These are phyloP conservation scores for Sporisorium sorghi DNA, from an alignment of 1,284 basidiomycete genomes.

Conservation along the genomic window DNA sequence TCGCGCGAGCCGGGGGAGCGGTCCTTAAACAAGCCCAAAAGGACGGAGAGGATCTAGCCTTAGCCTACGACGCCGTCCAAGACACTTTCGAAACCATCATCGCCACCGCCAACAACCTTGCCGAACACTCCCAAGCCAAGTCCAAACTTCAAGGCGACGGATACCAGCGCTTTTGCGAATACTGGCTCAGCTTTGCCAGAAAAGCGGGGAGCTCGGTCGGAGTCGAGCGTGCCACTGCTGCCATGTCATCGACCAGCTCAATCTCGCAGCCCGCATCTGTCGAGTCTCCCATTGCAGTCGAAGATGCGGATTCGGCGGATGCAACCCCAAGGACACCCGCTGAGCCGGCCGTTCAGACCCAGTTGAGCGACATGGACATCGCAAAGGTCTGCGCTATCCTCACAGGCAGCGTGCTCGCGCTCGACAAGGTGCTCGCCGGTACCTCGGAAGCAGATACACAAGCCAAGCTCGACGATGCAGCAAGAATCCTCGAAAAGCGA, in stretches of 20 bases:
- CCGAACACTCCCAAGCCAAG: constrained; percentile 13
- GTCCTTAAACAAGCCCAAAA: constrained; percentile 31
- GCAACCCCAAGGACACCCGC: not conserved
- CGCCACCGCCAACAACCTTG: constrained; percentile 24
- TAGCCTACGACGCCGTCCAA: constrained; percentile 33
- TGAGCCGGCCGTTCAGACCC: not conserved
- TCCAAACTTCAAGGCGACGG: constrained; percentile 31
- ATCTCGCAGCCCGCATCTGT: not conserved
- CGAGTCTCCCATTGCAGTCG: not conserved
- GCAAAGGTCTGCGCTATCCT: constrained; percentile 28
- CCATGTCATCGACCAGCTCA: constrained; percentile 11
- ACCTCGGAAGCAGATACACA: constrained; percentile 25
- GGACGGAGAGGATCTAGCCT: constrained; percentile 18
- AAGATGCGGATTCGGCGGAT: not conserved
- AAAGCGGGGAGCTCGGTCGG: constrained; percentile 36
- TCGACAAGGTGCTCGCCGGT: constrained; percentile 37
- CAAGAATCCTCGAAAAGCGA: constrained; percentile 10
- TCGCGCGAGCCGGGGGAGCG: constrained; percentile 36
- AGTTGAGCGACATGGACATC: constrained; percentile 22
- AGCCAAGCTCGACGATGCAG: constrained; percentile 28
- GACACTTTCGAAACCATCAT: constrained; percentile 40
- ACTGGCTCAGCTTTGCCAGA: constrained; percentile 49
- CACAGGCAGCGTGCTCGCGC: constrained; percentile 33
- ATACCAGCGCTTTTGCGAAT: constrained; percentile 49
- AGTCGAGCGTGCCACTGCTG: constrained; percentile 37